Base-by-base conservation (phyloP, 192 early-diverging fungal species). In the Backusella circina region DNA sequence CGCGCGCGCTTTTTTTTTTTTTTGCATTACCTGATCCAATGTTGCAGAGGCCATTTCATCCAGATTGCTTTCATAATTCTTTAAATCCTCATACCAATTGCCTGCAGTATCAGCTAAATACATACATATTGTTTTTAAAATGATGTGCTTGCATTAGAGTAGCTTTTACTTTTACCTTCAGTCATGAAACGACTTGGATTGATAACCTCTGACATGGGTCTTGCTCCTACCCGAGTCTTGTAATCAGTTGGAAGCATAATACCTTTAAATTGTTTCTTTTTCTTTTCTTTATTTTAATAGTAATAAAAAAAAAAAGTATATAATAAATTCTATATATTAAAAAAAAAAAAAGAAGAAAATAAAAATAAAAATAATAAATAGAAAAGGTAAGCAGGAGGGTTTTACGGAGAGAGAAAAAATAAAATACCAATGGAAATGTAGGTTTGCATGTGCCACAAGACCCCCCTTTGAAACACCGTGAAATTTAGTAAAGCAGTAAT, bases 21-120 rank as follows among this genome's bases (percentile, higher is more conserved):
- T 23, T 65, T 1, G 26, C 8, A 16, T 16, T 70, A 70, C 68
- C 39, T 89, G 91, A 81, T 97, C 95, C 50, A 95, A 80, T 64
- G 88, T 90, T 33, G 89, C 90, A 57, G 86, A 83, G 38, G 94
- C 93, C 95, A 99, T 96, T 71, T 95, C 92, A 78, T 99, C 95
- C n/a, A 99, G 87, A 50, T 93, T 96, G 47, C 90, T 87, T 78
- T 99, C 95, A 80, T 96, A 97, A 80, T 96, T 91, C 77, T 91
- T 90, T 67, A 99, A 80, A 73, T 97, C 96, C 84, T 96, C 94
- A 75, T 94, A 96, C 95, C 94, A 96, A 57, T 88, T 87, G 82
- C 97, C 96, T 44, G 96, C 88, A 15, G 89, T 92, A 54, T 90
- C 89, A 28, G 86, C 83, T 86, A 64, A 32, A 47, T 21, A 67